These are phyloP conservation scores for Pleurotus salmoneostramineus DNA, from an alignment of 768 basidiomycete genomes.

Conservation along the genomic window DNA sequence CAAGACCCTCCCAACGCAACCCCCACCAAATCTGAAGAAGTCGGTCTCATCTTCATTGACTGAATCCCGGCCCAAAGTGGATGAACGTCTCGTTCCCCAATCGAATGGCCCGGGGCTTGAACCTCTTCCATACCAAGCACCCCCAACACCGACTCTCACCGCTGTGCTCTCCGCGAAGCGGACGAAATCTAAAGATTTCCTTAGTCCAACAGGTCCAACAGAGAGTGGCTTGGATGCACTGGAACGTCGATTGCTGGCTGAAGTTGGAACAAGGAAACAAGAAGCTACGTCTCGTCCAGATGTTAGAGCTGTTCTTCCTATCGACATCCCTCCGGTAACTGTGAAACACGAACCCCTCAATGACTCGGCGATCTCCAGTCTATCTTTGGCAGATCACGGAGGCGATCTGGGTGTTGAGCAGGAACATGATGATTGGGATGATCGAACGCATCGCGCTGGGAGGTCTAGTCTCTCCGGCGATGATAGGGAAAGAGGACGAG, in stretches of 20 bases:
- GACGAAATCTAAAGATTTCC: slow-evolving; percentile 11
- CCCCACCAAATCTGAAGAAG: slow-evolving; percentile 43
- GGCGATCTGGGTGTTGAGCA: slow-evolving; percentile 15
- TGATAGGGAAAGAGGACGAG: slow-evolving; percentile 9
- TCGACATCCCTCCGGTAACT: slow-evolving; percentile 29
- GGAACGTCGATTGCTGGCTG: slow-evolving; percentile 61
- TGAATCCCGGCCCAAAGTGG: slow-evolving; percentile 20
- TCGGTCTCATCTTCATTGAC: slow-evolving; percentile 9
- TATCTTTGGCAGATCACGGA: slow-evolving; percentile 39
- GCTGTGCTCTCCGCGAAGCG: slow-evolving; percentile 34
- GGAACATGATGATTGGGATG: slow-evolving; percentile 32
- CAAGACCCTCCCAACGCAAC: slow-evolving; percentile 62
- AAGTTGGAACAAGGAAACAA: slow-evolving; percentile 67
- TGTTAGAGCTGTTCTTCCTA: slow-evolving; percentile 29
- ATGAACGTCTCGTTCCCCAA: slow-evolving; percentile 19
- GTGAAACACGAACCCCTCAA: slow-evolving; percentile 30
- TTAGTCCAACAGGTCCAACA: slow-evolving; percentile 17
- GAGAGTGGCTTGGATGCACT: slow-evolving; percentile 71
- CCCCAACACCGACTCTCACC: slow-evolving; percentile 50
- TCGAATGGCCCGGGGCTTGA: not conserved
- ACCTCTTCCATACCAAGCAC: slow-evolving; percentile 29
- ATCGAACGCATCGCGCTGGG: slow-evolving; percentile 33
- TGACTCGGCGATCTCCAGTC: slow-evolving; percentile 54
- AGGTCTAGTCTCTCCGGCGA: slow-evolving; percentile 24
- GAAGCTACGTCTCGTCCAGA: slow-evolving; percentile 28